A percentile compares a stretch with the other conserved stretches of the same genome.
phyloP scores from a whole-genome alignment of 306 rosid species.

The Quercus agrifolia region DNA sequence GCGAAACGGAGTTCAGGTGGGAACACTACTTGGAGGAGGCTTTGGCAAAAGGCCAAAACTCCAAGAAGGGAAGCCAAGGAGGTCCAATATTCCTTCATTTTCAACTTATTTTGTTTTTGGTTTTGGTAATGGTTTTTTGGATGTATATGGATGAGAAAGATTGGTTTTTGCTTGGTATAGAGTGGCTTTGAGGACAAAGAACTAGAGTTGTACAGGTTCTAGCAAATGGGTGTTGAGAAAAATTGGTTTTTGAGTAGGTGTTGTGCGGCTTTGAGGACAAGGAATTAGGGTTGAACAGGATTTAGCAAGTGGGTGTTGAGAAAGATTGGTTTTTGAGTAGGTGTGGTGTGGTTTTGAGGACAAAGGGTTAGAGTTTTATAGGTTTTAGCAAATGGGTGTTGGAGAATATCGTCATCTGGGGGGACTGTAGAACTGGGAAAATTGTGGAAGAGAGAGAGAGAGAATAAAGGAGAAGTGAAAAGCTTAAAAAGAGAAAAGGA shows the following conservation, averaged over 20 bases:
- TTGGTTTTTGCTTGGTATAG: too few relatives aligned
- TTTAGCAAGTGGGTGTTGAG: too few relatives aligned
- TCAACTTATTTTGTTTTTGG: not conserved
- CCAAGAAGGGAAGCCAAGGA: conserved; percentile 79
- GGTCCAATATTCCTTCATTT: conserved; percentile 85
- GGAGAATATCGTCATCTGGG: not conserved
- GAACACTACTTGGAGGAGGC: conserved; percentile 68
- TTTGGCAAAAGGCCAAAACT: conserved; percentile 82
- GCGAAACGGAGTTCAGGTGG: conserved; percentile 96
- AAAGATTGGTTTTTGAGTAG: not conserved
- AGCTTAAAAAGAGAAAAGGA: not conserved
- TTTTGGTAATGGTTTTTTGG: not conserved
- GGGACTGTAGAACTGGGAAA: not conserved
- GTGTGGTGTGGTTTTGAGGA: not conserved
- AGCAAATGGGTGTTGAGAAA: too few relatives aligned
- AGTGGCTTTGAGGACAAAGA: too few relatives aligned
- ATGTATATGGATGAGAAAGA: not conserved
- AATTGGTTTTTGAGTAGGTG: not conserved
- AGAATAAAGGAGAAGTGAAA: not conserved
- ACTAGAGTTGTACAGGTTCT: too few relatives aligned
- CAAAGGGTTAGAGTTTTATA: not conserved
- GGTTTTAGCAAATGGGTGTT: not conserved
- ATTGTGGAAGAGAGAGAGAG: not conserved
- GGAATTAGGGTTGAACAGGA: too few relatives aligned
- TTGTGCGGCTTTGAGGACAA: too few relatives aligned